Evolutionary conservation across 192 early-diverging fungal genomes (phyloP).

Genomic region (Coemansia sp.): DNA sequence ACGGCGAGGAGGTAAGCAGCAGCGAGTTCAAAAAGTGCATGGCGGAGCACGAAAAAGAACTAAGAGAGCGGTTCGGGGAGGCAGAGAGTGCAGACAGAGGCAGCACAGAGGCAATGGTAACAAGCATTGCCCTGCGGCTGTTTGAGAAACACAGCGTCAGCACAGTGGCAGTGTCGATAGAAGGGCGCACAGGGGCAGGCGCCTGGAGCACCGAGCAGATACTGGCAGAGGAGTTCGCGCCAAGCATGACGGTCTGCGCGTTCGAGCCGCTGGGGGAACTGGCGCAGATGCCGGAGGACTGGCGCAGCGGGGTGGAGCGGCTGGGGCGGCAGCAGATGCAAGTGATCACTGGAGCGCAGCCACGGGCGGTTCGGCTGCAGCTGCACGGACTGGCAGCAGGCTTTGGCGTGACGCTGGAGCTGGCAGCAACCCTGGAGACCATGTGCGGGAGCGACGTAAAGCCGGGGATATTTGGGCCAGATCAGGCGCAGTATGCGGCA

Average conservation of each 20-base stretch:
- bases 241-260: conserved; percentile 31
- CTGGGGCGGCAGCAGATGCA: conserved; percentile 32
- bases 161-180: conserved; percentile 20
- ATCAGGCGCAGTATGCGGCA: conserved; percentile 33
- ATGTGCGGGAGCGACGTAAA: conserved; percentile 23
- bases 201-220: conserved; percentile 22
- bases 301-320: conserved; percentile 29
- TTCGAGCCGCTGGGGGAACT: conserved; percentile 34
- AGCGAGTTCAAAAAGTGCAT: conserved; percentile 20
- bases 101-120: conserved; percentile 16
- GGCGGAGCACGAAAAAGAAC: conserved; percentile 12
- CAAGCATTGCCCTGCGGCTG: conserved; percentile 32
- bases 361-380: conserved; percentile 35
- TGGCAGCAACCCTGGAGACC: conserved; percentile 18
- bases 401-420: conserved; percentile 35
- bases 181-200: background rate
- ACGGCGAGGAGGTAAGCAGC: conserved; percentile 23
- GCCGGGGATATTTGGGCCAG: conserved; percentile 32
- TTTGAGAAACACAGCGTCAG: conserved; percentile 29
- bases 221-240: conserved; percentile 22
- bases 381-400: conserved; percentile 25
- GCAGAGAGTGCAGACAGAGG: background rate
- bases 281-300: conserved; percentile 26
- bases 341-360: conserved; percentile 35
- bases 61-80: conserved; percentile 5